Percentiles rank a stretch among this genome's conserved stretches.
These are phyloP conservation scores for Plasmodium berghei DNA, from an alignment of 169 alveolate species.

Conservation along the genomic window DNA sequence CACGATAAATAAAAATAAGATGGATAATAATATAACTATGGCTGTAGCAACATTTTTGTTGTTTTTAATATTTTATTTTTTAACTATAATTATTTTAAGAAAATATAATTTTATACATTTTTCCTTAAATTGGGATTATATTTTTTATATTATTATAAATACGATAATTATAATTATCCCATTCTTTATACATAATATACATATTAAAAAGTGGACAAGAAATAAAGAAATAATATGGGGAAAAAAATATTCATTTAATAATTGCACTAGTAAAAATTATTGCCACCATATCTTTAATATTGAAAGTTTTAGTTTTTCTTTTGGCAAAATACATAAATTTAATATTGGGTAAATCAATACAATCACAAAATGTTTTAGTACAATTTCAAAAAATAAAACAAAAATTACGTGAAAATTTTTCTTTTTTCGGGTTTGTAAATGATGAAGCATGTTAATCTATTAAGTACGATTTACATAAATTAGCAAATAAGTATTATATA, in stretches of 20 bases:
- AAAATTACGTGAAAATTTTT: too few species aligned
- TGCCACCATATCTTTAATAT: slow-evolving; percentile 28
- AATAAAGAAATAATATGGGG: too few species aligned
- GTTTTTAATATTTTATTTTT: not conserved
- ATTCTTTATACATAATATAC: too few species aligned
- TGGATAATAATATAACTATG: not conserved
- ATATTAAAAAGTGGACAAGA: too few species aligned
- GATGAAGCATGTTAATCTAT: too few species aligned
- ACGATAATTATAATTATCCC: too few species aligned
- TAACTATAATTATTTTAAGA: slow-evolving; percentile 3
- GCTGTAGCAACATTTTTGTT: slow-evolving; percentile 7
- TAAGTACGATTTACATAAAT: too few species aligned
- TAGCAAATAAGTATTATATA: too few species aligned
- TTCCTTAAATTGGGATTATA: not conserved
- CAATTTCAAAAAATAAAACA: not conserved
- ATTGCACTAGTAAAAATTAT: not conserved
- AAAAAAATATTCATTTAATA: too few species aligned
- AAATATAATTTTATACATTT: slow-evolving; percentile 13
- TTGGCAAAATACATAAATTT: not conserved
- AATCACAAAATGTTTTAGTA: not conserved
- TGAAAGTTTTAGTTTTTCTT: slow-evolving; percentile 19
- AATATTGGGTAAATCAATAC: not conserved
- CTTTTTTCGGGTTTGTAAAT: too few species aligned
- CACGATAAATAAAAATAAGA: too few species aligned
- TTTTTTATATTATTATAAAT: not conserved